Percentiles rank a stretch among this genome's conserved stretches.
These are phyloP conservation scores for Ogataea naganishii DNA, from an alignment of 805 yeast species.

Conservation along the genomic window DNA sequence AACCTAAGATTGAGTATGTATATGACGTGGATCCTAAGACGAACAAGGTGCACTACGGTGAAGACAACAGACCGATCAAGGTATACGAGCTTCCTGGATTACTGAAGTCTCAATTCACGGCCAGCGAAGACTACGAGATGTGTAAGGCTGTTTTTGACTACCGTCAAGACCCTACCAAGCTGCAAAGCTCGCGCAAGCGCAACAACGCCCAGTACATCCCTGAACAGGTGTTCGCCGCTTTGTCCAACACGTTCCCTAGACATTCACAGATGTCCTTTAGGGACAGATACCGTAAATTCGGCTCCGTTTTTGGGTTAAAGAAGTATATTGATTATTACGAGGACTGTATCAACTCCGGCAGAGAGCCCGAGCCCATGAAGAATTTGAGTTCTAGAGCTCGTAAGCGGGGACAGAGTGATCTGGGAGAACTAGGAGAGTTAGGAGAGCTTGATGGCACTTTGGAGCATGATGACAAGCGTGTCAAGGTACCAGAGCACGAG, in stretches of 20 bases:
- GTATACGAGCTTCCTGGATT: slow-evolving; percentile 37
- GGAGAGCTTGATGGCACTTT: too few species aligned
- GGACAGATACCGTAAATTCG: slow-evolving; percentile 69
- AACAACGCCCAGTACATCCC: too few species aligned
- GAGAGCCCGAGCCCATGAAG: slow-evolving; percentile 48
- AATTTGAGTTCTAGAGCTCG: slow-evolving; percentile 42
- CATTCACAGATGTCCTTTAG: slow-evolving; percentile 75
- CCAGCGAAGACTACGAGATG: slow-evolving; percentile 58
- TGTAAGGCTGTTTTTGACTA: slow-evolving; percentile 28
- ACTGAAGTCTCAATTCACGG: slow-evolving; percentile 55
- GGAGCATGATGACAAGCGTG: too few species aligned
- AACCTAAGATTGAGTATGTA: slow-evolving; percentile 33
- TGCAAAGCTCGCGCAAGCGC: too few species aligned
- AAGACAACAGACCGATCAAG: slow-evolving; percentile 30
- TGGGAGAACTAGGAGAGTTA: slow-evolving; percentile 13
- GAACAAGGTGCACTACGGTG: slow-evolving; percentile 34
- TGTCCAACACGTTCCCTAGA: slow-evolving; percentile 32
- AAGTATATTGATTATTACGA: slow-evolving; percentile 48
- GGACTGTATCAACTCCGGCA: slow-evolving; percentile 24
- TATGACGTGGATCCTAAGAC: slow-evolving; percentile 36
- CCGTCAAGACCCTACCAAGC: slow-evolving; percentile 5
- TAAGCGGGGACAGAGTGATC: slow-evolving; percentile 12
- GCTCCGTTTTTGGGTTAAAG: slow-evolving; percentile 52
- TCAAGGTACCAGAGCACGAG: too few species aligned
- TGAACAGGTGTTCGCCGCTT: slow-evolving; percentile 29